Evolutionary conservation across 225 moss, liverwort and hornwort species (phyloP).

Genomic region (Bryoerythrophyllum caledonicum): DNA sequence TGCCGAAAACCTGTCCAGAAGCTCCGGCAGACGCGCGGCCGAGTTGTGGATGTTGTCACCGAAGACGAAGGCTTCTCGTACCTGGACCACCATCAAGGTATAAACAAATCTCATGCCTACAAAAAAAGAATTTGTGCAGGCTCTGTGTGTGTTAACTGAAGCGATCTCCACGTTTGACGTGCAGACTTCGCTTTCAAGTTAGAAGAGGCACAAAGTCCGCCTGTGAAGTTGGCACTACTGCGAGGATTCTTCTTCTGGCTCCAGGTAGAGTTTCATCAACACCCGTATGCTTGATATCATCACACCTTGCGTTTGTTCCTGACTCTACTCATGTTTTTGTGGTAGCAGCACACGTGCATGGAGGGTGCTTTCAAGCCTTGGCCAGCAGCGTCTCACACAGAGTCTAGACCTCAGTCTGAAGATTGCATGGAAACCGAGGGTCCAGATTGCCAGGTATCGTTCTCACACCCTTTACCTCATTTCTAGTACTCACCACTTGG

Average conservation of each 20-base stretch:
- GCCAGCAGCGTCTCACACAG: constrained; percentile 27
- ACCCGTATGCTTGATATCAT: neutral
- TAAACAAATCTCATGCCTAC: neutral
- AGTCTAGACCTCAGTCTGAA: constrained; percentile 19
- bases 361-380: constrained; percentile 71
- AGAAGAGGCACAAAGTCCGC: constrained; percentile 28
- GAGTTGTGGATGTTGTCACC: constrained; percentile 42
- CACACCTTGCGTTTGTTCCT: constrained; percentile 1
- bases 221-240: constrained; percentile 47
- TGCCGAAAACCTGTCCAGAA: constrained; percentile 48
- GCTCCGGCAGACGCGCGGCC: constrained; percentile 50
- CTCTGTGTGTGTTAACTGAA: neutral
- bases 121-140: neutral
- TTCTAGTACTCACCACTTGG: neutral
- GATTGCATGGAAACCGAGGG: constrained; percentile 57
- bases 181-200: constrained; percentile 52
- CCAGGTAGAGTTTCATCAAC: constrained; percentile 36
- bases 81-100: constrained; percentile 63
- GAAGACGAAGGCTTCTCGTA: constrained; percentile 50
- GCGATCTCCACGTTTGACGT: neutral
- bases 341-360: constrained; percentile 64
- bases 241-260: constrained; percentile 70
- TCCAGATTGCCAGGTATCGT: constrained; percentile 60
- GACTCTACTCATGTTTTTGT: neutral
- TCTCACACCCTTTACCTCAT: neutral